Base-by-base conservation (phyloP, 345 rosid species). In the Melaleuca quinquenervia region DNA sequence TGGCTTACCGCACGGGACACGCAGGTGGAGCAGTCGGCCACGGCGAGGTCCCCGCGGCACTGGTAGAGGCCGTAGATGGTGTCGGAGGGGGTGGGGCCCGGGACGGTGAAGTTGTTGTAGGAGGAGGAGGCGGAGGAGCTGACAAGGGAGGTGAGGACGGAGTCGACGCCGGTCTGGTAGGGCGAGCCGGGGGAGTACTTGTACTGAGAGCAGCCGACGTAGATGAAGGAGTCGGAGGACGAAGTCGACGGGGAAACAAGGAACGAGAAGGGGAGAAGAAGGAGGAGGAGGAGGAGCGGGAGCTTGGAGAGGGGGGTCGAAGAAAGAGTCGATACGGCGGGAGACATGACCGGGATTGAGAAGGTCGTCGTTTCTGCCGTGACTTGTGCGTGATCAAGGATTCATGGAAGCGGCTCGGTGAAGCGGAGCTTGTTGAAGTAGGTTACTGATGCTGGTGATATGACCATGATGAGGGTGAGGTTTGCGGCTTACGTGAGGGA, bases 11-110 rank as follows among this genome's bases (percentile, higher is more conserved):
- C 96, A 32, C 82, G 89, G 52, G 96, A 91, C 18, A 95, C 94
- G 86, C 99, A 97, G 24, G 93, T 91, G 45, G 94, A 91, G 86
- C 99, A 97, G 84, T 91, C 94, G 11, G 88, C 90, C 84, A 85
- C 84, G 88, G 84, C 89, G 54, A 96, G 96, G 95, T 97, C 98
- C 0, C 95, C 98, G 0, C 97, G 95, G 87, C 99, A 97, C 90
- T 97, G 99, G 91, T 86, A 97, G 11, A 96, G 90, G 41, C 98
- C 98, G 87, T 92, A 93, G 50, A 94, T 84, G n/a, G 93, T 90
- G 85, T 93, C 94, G 85, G 85, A 83, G 45, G 94, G 85, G 53
- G 91, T 88, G 13, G 90, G 89, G 70, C 92, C 87, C 50, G 96
- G 94, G 87, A 88, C 85, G 92, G 92, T 93, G 88, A 86, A 91